phyloP scores from a whole-genome alignment of 768 basidiomycete genomes.

The Psilocybe cyanescens region DNA sequence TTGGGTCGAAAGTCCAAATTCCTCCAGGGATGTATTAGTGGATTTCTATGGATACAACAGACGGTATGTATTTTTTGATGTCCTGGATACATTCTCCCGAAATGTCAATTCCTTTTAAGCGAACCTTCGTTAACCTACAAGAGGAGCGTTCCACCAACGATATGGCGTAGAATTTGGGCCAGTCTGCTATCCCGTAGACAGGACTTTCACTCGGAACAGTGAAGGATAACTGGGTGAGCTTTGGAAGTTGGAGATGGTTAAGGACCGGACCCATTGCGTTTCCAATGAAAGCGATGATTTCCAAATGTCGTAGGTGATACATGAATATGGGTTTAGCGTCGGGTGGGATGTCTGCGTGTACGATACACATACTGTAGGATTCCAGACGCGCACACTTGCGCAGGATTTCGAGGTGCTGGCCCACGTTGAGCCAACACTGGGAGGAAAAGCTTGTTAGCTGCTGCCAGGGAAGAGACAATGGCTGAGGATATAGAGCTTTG shows the following conservation, averaged over 20 bases:
- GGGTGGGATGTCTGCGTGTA: constrained; percentile 15
- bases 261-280: constrained; percentile 23
- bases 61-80: constrained; percentile 10
- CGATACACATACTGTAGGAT: constrained; percentile 23
- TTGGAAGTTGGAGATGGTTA: constrained; percentile 24
- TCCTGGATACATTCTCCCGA: constrained; percentile 11
- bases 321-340: constrained; percentile 16
- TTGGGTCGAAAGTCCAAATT: no score
- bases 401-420: constrained; percentile 29
- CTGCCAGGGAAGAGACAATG: constrained; percentile 18
- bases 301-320: constrained; percentile 17
- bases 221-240: constrained; percentile 21
- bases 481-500: constrained; percentile 20
- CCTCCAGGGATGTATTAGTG: neutral
- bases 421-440: constrained; percentile 26
- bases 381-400: constrained; percentile 26
- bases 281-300: constrained; percentile 25
- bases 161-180: constrained; percentile 20
- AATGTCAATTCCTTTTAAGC: constrained; percentile 18
- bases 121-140: constrained; percentile 15
- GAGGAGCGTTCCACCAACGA: constrained; percentile 26
- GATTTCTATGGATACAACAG: constrained; percentile 2
- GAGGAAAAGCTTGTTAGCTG: constrained; percentile 26
- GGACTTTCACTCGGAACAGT: constrained; percentile 26
- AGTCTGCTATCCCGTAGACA: constrained; percentile 20